These are phyloP conservation scores for Dioszegia aurantiaca DNA, from an alignment of 768 basidiomycete genomes.

Conservation along the genomic window DNA sequence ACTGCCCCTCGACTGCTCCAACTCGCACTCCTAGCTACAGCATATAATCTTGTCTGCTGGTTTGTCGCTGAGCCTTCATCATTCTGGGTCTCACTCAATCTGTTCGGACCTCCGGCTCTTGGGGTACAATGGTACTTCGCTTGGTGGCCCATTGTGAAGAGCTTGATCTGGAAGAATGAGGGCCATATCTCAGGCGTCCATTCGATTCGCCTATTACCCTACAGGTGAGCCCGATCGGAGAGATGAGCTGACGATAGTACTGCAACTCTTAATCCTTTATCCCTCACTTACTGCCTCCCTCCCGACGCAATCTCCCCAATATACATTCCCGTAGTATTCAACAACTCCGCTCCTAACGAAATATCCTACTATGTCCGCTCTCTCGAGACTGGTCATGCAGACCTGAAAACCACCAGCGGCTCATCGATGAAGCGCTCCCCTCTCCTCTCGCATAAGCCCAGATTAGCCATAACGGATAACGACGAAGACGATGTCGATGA, in stretches of 20 bases:
- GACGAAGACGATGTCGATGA: constrained; percentile 41
- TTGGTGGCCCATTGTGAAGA: constrained; percentile 33
- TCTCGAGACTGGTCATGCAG: constrained; percentile 55
- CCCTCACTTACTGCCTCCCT: constrained; percentile 70
- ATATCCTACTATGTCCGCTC: constrained; percentile 73
- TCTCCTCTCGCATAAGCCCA: constrained; percentile 9
- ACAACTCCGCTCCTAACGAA: constrained; percentile 75
- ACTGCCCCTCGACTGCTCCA: constrained; percentile 30
- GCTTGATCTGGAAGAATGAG: constrained; percentile 15
- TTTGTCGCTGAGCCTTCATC: constrained; percentile 36
- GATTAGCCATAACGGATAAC: constrained; percentile 31
- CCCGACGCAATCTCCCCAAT: constrained; percentile 56
- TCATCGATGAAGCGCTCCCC: constrained; percentile 30
- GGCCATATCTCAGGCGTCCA: constrained; percentile 65
- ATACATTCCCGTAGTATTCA: constrained; percentile 78
- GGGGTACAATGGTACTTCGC: constrained; percentile 31
- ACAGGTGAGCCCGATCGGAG: constrained; percentile 55
- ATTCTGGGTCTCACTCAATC: constrained; percentile 15
- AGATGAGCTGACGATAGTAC: constrained; percentile 58
- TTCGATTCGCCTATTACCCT: constrained; percentile 87
- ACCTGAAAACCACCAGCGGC: constrained; percentile 23
- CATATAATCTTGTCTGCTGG: constrained; percentile 49
- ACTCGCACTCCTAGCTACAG: constrained; percentile 28
- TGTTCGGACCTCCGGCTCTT: constrained; percentile 31
- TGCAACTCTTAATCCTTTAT: constrained; percentile 78